Evolutionary conservation across 352 stramenopile species (phyloP), one percentile per base, ranked within the genome.

Genomic region (Phytophthora ohioensis): DNA sequence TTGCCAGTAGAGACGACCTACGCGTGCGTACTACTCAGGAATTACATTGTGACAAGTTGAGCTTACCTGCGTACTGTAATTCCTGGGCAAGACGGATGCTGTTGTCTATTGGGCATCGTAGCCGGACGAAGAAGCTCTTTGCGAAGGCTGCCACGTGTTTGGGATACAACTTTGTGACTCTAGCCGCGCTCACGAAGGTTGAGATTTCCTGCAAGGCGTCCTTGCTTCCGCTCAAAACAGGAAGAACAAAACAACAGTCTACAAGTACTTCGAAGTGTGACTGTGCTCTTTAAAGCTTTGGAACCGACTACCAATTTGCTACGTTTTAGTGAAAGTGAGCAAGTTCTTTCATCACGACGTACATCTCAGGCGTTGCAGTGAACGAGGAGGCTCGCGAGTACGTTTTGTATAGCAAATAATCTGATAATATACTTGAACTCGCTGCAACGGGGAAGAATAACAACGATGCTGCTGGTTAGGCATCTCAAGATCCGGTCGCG

Each of bases 361-460:
- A 97, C 53, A 99, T 99, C 97, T 99, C 94, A 11, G 91, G 99
- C 17, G 77, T 99, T 21, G 84, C 97, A 11, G 71, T 94, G 32
- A 84, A 84, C 42, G 74, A 80, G 0, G 66, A 81, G 4, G 77
- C 73, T 5, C 38, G 55, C 10, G 61, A 88, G 55, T 84, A 88
- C 30, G 52, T 91, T 41, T 64, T 93, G 32, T 91, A 90, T 51
- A 90, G 82, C 71, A 95, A 97, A 72, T 89, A 89, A 5, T 87
- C 89, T 4, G 90, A 97, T 57, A 93, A 91, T 49, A 87, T 97
- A 80, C 81, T 95, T 3, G 63, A 87, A 31, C 88, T 86, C 2
- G 64, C 73, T 0, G 60, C 75, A 9, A 27, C 51, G 1, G 53
- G 43, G 2, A 69, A 55, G 6, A 52, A 43, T 5, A 65, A 74